Conservation (phyloP, 2,329 filamentous ascomycete genomes). For the Raffaelea albimanens region DNA sequence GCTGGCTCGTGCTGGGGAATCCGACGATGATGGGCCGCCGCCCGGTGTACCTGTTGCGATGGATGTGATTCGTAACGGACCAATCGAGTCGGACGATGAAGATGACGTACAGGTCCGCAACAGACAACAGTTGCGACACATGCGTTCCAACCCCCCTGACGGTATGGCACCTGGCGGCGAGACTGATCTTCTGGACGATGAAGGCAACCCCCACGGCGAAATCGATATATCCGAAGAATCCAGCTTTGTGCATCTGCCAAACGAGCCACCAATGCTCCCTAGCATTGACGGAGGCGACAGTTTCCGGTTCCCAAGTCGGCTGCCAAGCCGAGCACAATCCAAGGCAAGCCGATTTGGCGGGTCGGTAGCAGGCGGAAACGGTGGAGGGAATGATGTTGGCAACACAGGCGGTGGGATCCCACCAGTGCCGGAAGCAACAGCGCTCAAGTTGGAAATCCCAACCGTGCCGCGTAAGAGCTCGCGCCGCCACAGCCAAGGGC, state of each 20-base stretch:
- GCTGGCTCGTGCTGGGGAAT: slow-evolving; percentile 42
- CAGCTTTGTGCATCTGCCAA: slow-evolving; percentile 31
- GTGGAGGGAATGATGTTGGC: slow-evolving; percentile 19
- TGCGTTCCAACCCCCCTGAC: not conserved
- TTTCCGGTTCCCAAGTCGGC: slow-evolving; percentile 55
- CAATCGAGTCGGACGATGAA: slow-evolving; percentile 53
- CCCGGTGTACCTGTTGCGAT: slow-evolving; percentile 58
- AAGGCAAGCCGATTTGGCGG: slow-evolving; percentile 36
- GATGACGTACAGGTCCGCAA: slow-evolving; percentile 31
- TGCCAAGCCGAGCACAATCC: slow-evolving; percentile 29
- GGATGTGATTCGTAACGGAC: slow-evolving; percentile 48
- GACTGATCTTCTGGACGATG: slow-evolving; percentile 33
- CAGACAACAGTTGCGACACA: slow-evolving; percentile 10
- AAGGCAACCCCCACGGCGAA: slow-evolving; percentile 35
- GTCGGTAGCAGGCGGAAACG: slow-evolving; percentile 18
- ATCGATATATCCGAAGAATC: slow-evolving; percentile 27
- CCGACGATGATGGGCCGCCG: slow-evolving; percentile 57
- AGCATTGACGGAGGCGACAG: slow-evolving; percentile 48
- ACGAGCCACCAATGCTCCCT: slow-evolving; percentile 47
- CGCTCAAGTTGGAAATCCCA: slow-evolving; percentile 1
- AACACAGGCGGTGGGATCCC: slow-evolving; percentile 17
- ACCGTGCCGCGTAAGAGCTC: slow-evolving; percentile 64
- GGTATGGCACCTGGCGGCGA: slow-evolving; percentile 18
- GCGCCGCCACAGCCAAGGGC: slow-evolving; percentile 30
- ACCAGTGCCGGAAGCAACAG: slow-evolving; percentile 31